Base-by-base conservation (phyloP, 441 rosid species). In the Kokia cookei region DNA sequence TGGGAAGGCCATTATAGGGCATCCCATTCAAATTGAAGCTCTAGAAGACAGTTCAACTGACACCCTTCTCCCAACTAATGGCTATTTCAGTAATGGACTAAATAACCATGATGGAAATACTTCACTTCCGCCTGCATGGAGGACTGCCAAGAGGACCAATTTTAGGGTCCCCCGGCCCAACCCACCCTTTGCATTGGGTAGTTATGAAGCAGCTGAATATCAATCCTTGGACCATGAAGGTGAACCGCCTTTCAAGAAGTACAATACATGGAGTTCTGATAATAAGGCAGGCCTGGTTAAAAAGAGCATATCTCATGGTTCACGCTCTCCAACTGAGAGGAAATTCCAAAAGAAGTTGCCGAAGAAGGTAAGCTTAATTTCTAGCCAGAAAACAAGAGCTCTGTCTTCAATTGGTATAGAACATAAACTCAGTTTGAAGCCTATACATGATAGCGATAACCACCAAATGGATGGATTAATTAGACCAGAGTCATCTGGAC, bases 1-100 rank as follows among this genome's bases (percentile, higher is more conserved):
- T 71, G 94, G 98, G 72, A 86, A 86, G 82, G 96, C 98, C 65
- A 89, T 96, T 73, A 89, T 93, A 65, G 99, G 99, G 65, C 97
- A 93, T 82, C 94, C 92, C 1, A 85, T 96, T 73, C 92, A 84
- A 75, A 84, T 91, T 50, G 92, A 92, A 85, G 82, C 86, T 65
- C 68, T 93, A 62, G 88, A 89, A 79, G 97, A 93, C 68, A 93
- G 97, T 71, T 90, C 90, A 47, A 82, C 94, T 0, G 91, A 86
- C 69, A 73, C 79, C 66, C 86, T 86, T 75, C 17, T 88, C 71
- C 85, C 88, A 57, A 58, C 79, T 2, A 59, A 55, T 74, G 86
- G 81, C 72, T 86, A 83, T 75, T 79, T 64, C 62, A 70, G 82
- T 29, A 81, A 82, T 63, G 89, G 84, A 75, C 77, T 81, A 74